Evolutionary conservation across 2,329 filamentous ascomycete genomes (phyloP).

Genomic region (Fusarium torulosum): DNA sequence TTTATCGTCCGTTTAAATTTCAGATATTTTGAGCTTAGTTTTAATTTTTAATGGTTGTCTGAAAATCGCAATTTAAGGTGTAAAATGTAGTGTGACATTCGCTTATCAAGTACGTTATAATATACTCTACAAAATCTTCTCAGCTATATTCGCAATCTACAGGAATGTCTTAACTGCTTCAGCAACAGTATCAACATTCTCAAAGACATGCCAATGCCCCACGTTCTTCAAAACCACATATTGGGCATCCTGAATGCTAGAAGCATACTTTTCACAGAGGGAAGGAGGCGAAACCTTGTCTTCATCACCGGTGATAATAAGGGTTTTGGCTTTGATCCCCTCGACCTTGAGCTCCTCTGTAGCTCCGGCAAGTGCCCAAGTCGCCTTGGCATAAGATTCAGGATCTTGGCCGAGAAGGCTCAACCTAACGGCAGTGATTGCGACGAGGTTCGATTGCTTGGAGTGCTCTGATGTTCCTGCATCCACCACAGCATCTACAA

Average conservation of each 20-base stretch:
- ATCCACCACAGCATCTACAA: constrained; percentile 6
- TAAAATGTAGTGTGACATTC: no score
- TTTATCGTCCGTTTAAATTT: no score
- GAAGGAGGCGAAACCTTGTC: constrained; percentile 1
- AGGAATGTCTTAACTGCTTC: background rate
- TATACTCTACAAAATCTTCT: no score
- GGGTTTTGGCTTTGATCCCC: constrained; percentile 42
- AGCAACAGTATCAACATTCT: background rate
- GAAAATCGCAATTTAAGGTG: no score
- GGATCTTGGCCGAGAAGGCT: constrained; percentile 62
- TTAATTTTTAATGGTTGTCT: no score
- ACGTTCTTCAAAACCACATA: background rate
- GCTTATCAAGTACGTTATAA: background rate
- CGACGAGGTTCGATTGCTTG: constrained; percentile 40
- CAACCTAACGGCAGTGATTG: constrained; percentile 56
- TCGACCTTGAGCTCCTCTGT: constrained; percentile 51
- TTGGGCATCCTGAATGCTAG: background rate
- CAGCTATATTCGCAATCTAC: background rate
- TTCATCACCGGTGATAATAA: constrained; percentile 1
- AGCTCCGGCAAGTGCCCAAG: constrained; percentile 60
- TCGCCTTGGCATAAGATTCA: constrained; percentile 68
- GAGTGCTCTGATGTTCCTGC: background rate
- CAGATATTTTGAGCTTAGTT: no score
- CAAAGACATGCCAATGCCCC: constrained; percentile 13
- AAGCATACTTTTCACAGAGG: background rate